Percentiles rank a stretch among this genome's conserved stretches.
Evolutionary conservation across 768 basidiomycete genomes (phyloP).

Genomic region (Leccinum rimulosum): DNA sequence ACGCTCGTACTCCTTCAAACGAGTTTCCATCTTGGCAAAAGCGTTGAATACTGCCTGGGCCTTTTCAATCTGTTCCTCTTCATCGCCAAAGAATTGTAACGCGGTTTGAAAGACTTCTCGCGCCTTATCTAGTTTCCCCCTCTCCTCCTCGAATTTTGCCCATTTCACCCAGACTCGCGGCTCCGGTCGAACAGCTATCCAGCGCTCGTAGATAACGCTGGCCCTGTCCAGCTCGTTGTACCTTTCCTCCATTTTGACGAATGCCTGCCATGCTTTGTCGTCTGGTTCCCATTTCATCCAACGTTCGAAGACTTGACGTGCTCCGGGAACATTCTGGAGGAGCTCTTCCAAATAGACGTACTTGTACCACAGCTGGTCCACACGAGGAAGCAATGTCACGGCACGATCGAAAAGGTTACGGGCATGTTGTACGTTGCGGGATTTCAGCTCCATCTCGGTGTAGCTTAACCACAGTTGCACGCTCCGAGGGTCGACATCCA

Average conservation of each 20-base stretch:
- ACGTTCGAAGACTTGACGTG: conserved; percentile 95
- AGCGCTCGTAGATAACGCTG: conserved; percentile 88
- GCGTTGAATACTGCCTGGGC: conserved; percentile 89
- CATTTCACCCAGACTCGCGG: conserved; percentile 84
- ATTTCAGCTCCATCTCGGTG: conserved; percentile 97
- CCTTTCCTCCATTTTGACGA: conserved; percentile 95
- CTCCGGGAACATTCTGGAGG: conserved; percentile 92
- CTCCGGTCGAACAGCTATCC: conserved; percentile 75
- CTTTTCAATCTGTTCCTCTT: conserved; percentile 83
- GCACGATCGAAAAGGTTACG: conserved; percentile 97
- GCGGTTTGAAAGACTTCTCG: conserved; percentile 90
- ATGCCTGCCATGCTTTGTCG: conserved; percentile 99
- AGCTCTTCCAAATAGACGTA: conserved; percentile 98
- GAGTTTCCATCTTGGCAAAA: conserved; percentile 97
- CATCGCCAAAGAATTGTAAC: conserved; percentile 86
- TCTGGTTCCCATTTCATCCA: conserved; percentile 99
- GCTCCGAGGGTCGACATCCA: conserved; percentile 91
- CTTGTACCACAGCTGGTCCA: conserved; percentile 99
- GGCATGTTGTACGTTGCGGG: conserved; percentile 94
- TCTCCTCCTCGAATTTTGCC: conserved; percentile 84
- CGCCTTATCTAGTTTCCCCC: conserved; percentile 62
- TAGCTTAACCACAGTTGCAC: conserved; percentile 93
- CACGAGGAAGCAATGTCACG: conserved; percentile 91
- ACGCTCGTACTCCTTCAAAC: conserved; percentile 94
- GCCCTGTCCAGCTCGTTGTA: conserved; percentile 92